phyloP scores from a whole-genome alignment of 495 filamentous ascomycete genomes.

The Cercophora newfieldiana region DNA sequence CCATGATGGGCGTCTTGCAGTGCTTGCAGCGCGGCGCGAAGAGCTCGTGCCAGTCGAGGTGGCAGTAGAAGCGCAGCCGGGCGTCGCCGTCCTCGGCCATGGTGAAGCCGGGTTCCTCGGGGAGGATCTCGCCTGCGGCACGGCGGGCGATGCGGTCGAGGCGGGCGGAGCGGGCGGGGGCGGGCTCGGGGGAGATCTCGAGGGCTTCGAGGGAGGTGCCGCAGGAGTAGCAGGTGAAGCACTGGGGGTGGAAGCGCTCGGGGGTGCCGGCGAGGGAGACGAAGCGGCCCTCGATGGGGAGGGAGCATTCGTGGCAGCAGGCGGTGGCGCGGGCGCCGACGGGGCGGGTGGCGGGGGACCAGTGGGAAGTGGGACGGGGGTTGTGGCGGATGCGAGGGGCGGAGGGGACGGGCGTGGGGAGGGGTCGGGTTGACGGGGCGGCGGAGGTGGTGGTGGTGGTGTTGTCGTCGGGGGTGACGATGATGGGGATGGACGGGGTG shows the following conservation, averaged over 20 bases:
- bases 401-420: constrained; percentile 39
- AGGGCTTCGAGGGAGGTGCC: constrained; percentile 87
- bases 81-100: constrained; percentile 67
- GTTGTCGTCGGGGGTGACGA: constrained; percentile 44
- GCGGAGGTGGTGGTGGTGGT: constrained; percentile 25
- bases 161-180: constrained; percentile 64
- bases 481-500: constrained; percentile 46
- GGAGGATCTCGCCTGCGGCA: constrained; percentile 58
- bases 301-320: constrained; percentile 77
- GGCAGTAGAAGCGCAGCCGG: constrained; percentile 85
- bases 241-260: constrained; percentile 87
- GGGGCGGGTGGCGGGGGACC: constrained; percentile 43
- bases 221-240: constrained; percentile 89
- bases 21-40: constrained; percentile 92
- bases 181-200: constrained; percentile 92
- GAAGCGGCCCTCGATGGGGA: constrained; percentile 85
- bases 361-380: constrained; percentile 47
- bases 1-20: constrained; percentile 98
- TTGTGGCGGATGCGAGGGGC: constrained; percentile 39
- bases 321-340: constrained; percentile 66
- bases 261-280: constrained; percentile 69
- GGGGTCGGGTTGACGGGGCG: constrained; percentile 38
- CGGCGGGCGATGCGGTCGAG: constrained; percentile 65
- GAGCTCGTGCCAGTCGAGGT: constrained; percentile 95
- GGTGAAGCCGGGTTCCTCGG: constrained; percentile 57